Percentiles rank a stretch among this genome's conserved stretches.
These are phyloP conservation scores for Dactylis glomerata DNA, from an alignment of 176 grass and related monocot species.

Conservation along the genomic window DNA sequence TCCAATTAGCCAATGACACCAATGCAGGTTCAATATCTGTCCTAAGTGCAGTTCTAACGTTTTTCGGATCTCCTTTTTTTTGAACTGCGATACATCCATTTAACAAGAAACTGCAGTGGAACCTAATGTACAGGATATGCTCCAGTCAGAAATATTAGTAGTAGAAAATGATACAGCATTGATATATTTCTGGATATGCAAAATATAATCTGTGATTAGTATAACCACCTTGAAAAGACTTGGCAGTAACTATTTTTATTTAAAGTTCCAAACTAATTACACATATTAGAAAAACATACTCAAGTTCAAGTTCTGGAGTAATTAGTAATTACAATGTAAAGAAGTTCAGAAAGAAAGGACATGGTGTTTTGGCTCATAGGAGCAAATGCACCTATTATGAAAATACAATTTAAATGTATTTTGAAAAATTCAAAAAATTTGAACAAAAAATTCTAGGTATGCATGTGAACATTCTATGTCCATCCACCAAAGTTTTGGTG, in stretches of 20 bases:
- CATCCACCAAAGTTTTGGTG: no score
- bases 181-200: neutral
- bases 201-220: neutral
- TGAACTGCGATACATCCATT: neutral
- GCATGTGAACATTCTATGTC: no score
- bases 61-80: neutral
- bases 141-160: neutral
- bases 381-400: no score
- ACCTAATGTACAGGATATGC: neutral
- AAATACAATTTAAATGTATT: no score
- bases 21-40: conserved; percentile 61
- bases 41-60: neutral
- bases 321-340: no score
- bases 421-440: no score
- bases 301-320: no score
- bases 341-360: no score
- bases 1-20: conserved; percentile 82
- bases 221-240: neutral
- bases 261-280: no score
- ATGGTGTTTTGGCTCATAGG: no score
- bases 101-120: neutral
- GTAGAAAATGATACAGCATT: neutral
- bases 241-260: neutral
- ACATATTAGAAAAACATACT: no score
- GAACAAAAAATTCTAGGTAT: no score